Evolutionary conservation across 2,329 filamentous ascomycete species (phyloP), one percentile per base, ranked within the genome.

Genomic region (Diplodia sapinea): DNA sequence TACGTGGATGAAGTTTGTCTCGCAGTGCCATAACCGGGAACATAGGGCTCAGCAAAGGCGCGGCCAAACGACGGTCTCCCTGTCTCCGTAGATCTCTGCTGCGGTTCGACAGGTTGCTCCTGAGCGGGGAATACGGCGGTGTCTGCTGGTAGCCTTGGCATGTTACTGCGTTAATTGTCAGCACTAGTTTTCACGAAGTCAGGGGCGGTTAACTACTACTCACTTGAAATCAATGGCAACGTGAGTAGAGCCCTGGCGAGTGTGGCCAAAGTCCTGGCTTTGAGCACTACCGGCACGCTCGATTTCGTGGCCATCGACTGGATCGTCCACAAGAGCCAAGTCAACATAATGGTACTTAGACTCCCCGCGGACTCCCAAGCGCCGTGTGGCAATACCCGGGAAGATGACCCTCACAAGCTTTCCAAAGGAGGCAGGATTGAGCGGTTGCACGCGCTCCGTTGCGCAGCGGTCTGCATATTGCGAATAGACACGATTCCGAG

Each of bases 351-450:
- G 95, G 78, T 99, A 99, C 78, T 99, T 99, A 15, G 95, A 99
- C 81, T 98, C 94, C 71, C 95, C 95, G 65, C 95, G 89, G 56
- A 98, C 94, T 70, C 95, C 95, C 13, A 99, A 84, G 71, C 95
- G 88, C 68, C 95, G 87, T 38, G 95, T 99, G 80, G 96, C 94
- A 26, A 99, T 89, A 51, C 94, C 94, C 0, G 95, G 94, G 73
- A 98, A 99, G 63, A 99, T 91, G 49, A 99, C 94, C 38, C 95
- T 89, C 40, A 99, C 95, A 52, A 99, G 87, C 79, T 99, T 99
- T 67, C 95, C 95, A 79, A 99, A 99, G 33, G 94, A 98, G 11
- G 95, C 95, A 51, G 95, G 95, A 75, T 99, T 99, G 68, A 99
- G 82, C 11, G 97, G 94, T 0, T 95, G 96, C 49, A 98, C 96